These are phyloP conservation scores for Capsella bursapastoris DNA, from an alignment of 345 rosid genomes.

Conservation along the genomic window DNA sequence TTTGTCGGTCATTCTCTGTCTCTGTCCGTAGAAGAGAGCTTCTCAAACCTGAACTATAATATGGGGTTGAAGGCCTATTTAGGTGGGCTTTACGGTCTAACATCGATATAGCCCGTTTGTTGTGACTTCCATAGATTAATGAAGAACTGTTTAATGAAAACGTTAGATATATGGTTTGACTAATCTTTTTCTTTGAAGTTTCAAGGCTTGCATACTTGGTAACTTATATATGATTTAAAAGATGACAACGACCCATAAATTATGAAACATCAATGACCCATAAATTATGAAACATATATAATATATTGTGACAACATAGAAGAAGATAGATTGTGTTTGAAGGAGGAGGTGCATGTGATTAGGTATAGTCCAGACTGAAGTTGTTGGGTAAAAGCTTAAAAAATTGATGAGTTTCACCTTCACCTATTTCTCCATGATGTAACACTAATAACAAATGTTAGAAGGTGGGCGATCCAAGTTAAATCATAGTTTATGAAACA, in stretches of 20 bases:
- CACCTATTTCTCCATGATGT: conserved; percentile 3
- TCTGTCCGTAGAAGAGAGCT: neutral
- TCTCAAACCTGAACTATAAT: neutral
- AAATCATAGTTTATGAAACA: neutral
- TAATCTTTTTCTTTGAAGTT: neutral
- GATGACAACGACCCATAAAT: neutral
- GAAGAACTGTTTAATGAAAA: neutral
- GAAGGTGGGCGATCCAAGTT: conserved; percentile 18
- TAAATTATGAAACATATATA: neutral
- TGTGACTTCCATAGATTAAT: neutral
- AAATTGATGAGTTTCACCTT: conserved; percentile 17
- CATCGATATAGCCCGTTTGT: conserved; percentile 1
- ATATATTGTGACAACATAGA: neutral
- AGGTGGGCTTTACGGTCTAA: conserved; percentile 21
- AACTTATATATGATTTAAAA: neutral
- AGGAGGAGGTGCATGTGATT: conserved; percentile 31
- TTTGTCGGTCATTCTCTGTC: conserved; percentile 36
- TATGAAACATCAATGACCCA: neutral
- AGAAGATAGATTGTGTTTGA: conserved; percentile 12
- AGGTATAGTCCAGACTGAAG: conserved; percentile 20
- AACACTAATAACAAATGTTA: neutral
- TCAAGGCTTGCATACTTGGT: neutral
- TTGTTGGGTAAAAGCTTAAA: conserved; percentile 2
- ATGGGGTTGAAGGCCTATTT: neutral
- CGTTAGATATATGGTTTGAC: neutral